Conservation (phyloP, 129 eudicot genomes). For the Cynara cardunculus region DNA sequence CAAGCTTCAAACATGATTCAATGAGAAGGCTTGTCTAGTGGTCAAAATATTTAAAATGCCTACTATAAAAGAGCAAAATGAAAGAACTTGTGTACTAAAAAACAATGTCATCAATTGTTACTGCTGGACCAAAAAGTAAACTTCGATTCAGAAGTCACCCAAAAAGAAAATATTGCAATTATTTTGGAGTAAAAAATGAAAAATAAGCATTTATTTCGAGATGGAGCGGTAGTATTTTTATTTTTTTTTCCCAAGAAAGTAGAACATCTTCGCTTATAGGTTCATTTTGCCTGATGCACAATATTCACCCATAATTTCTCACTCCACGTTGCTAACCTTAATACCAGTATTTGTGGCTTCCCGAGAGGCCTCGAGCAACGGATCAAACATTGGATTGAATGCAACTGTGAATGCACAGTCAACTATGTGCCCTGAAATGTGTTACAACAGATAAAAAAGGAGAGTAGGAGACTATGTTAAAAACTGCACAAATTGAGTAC, state of each 20-base stretch:
- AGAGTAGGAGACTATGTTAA: not conserved
- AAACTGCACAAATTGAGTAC: not conserved
- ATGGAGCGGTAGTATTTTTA: not conserved
- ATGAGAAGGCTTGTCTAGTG: not conserved
- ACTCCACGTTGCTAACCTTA: slow-evolving; percentile 48
- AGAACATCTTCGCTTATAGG: not conserved
- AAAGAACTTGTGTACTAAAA: not conserved
- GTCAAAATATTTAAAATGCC: not conserved
- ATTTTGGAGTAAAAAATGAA: not conserved
- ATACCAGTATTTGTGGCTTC: slow-evolving; percentile 99
- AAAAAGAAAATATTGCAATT: not conserved
- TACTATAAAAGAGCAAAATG: not conserved
- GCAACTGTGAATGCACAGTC: slow-evolving; percentile 99
- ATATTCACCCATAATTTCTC: not conserved
- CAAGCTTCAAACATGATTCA: not conserved
- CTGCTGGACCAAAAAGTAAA: not conserved
- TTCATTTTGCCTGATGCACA: not conserved
- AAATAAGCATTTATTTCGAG: not conserved
- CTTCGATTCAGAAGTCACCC: not conserved
- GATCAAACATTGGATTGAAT: slow-evolving; percentile 96
- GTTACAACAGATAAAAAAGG: not conserved
- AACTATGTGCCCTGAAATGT: slow-evolving; percentile 76
- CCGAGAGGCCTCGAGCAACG: slow-evolving; percentile 92
- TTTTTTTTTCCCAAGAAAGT: not conserved
- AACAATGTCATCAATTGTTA: not conserved